phyloP scores from a whole-genome alignment of 805 yeast species.

The Wickerhamiella azyma region DNA sequence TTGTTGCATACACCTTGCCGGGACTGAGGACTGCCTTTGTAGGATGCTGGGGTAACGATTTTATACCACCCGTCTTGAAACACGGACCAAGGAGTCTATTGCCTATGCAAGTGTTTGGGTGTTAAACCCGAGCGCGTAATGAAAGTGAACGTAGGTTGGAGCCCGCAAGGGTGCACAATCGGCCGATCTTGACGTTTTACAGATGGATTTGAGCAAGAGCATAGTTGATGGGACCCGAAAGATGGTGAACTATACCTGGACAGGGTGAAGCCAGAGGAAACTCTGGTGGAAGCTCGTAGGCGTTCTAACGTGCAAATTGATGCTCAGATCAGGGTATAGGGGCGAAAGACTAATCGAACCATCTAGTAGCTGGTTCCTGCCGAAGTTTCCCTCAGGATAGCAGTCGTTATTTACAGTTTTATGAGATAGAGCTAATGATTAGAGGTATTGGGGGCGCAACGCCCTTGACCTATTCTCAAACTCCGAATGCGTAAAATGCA shows the following conservation, averaged over 20 bases:
- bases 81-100: slow-evolving; percentile 33
- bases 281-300: slow-evolving; percentile 36
- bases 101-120: slow-evolving; percentile 32
- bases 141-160: slow-evolving; percentile 30
- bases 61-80: slow-evolving; percentile 28
- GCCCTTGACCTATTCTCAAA: slow-evolving; percentile 32
- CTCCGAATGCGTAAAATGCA: slow-evolving; percentile 33
- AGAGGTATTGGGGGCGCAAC: slow-evolving; percentile 31
- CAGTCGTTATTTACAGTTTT: slow-evolving; percentile 32
- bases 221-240: slow-evolving; percentile 35
- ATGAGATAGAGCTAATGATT: slow-evolving; percentile 32
- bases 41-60: slow-evolving; percentile 24
- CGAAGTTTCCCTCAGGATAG: slow-evolving; percentile 33
- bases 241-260: slow-evolving; percentile 35
- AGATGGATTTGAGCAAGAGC: slow-evolving; percentile 29
- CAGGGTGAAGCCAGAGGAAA: slow-evolving; percentile 35
- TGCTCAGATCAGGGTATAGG: slow-evolving; percentile 34
- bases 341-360: slow-evolving; percentile 34
- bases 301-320: slow-evolving; percentile 35
- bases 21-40: slow-evolving; percentile 28
- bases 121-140: slow-evolving; percentile 26
- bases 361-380: slow-evolving; percentile 34
- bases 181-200: slow-evolving; percentile 30
- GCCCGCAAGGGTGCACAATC: slow-evolving; percentile 27
- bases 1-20: slow-evolving; percentile 19